Base-by-base conservation (phyloP, 176 grass and related monocot genomes). In the Aegilops longissima region DNA sequence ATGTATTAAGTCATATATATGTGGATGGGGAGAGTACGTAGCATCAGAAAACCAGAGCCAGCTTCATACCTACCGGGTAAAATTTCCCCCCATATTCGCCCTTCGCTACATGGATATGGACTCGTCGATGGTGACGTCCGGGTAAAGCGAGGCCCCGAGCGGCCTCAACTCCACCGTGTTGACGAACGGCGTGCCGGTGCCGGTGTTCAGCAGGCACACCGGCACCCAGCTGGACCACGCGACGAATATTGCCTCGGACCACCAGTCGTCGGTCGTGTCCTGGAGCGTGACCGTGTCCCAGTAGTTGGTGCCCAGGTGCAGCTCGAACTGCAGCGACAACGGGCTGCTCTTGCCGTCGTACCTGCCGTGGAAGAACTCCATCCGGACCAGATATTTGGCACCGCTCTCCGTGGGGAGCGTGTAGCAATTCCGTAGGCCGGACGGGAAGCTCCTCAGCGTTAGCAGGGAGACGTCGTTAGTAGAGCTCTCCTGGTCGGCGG, bases 131-230 rank as follows among this genome's bases (percentile, higher is more conserved):
- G 64, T 52, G 12, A 44, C 65, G 0, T 24, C 0, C 5, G 83
- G 88, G 73, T 80, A 87, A 1, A 84, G 21, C 29, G 36, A 8
- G 2, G 7, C 20, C 1, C 0, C 16, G 2, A 86, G 58, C 21
- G 78, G 77, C 29, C 83, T 82, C 29, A 86, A 42, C 25, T 86
- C 83, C 16, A 90, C 21, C 5, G 18, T 47, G 0, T 70, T 88
- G 29, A 91, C 87, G 61, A 88, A 91, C 20, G 86, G 86, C 31
- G 77, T 91, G 5, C 90, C 90, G 2, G 0, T 2, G 78, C 67
- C 81, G 1, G 67, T 91, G n/a, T 91, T 88, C 68, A 91, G n/a
- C 29, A 91, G 58, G 40, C 90, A 91, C 58, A 91, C 61, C 29
- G 86, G 24, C 47, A 76, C 67, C 61, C 31, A 56, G 74, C 84